Base-by-base conservation (phyloP, 2,329 filamentous ascomycete genomes). In the Scorias spongiosa region DNA sequence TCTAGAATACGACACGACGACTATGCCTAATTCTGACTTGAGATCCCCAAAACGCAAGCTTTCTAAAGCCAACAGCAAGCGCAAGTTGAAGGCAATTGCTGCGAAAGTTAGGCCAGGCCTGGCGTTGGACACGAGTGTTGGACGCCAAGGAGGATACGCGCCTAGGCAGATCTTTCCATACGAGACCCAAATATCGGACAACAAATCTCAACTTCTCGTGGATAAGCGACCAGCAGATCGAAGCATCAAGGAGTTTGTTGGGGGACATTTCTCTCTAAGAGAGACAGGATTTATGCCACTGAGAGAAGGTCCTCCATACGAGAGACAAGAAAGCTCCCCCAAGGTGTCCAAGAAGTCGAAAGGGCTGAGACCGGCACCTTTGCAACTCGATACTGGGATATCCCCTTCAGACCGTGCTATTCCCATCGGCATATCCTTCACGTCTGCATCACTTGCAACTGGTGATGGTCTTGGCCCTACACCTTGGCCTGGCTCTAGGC, bases 331-430 rank as follows among this genome's bases (percentile, higher is more conserved):
- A 26, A 26, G 20, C 7, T 26, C 20, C 20, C 20, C 20, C 20
- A 26, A 26, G 7, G 34, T 47, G n/a, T 48, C 51, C 43, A 51
- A 49, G 28, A 50, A 55, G 15, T 46, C 56, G 26, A 48, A 51
- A 40, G 54, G 52, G 2, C 42, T 58, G 38, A 47, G 55, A 29
- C 51, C 55, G 18, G 56, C 53, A 20, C 55, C 45, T 9, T 44
- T 59, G 39, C 46, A 54, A 17, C 49, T 60, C 18, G 54, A 58
- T 29, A 45, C 49, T 12, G 75, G 77, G 48, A 66, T 84, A 3
- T 84, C 81, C 11, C 81, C 81, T 0, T 74, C 72, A 46, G 77
- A 81, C 52, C 70, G 76, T n/a, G 78, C 78, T 1, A 86, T 86
- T 46, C 71, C 81, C 37, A 86, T 85, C 50, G 81, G 81, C 10